phyloP scores from a whole-genome alignment of 495 filamentous ascomycete genomes.

The Xylaria castorea region DNA sequence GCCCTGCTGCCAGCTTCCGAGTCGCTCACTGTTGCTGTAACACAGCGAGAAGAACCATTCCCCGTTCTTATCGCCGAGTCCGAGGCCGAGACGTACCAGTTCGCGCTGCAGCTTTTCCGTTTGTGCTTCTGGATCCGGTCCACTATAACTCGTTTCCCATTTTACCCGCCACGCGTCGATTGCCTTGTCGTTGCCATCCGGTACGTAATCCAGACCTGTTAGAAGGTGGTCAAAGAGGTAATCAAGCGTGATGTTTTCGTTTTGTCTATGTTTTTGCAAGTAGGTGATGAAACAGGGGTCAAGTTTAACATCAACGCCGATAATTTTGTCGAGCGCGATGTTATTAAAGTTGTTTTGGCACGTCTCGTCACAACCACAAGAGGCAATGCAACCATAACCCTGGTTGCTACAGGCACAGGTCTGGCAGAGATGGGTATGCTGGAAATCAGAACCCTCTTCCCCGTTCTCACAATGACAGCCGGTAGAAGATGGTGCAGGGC shows the following conservation, averaged over 20 bases:
- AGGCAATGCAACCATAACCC: conserved; percentile 28
- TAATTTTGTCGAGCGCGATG: conserved; percentile 25
- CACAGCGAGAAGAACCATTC: conserved; percentile 29
- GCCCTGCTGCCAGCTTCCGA: conserved; percentile 28
- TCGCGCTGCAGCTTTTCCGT: conserved; percentile 24
- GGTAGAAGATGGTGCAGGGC: background rate
- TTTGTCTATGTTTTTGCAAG: conserved; percentile 20
- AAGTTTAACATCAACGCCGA: conserved; percentile 1
- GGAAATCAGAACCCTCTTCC: background rate
- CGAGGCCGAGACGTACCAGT: conserved; percentile 24
- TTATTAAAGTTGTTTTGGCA: conserved; percentile 28
- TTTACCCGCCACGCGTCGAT: conserved; percentile 29
- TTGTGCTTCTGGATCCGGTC: conserved; percentile 24
- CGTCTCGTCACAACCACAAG: conserved; percentile 30
- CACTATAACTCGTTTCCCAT: conserved; percentile 23
- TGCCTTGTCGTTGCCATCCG: conserved; percentile 28
- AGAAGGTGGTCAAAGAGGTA: conserved; percentile 26
- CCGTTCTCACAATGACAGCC: conserved; percentile 21
- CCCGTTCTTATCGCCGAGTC: conserved; percentile 6
- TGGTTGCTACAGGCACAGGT: conserved; percentile 27
- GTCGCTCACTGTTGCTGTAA: conserved; percentile 18
- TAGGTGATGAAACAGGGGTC: conserved; percentile 21
- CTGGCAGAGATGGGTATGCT: conserved; percentile 22
- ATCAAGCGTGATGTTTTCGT: conserved; percentile 22
- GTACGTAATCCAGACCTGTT: conserved; percentile 25